Evolutionary conservation across 768 basidiomycete genomes (phyloP).

Genomic region (Suillus subaureus): DNA sequence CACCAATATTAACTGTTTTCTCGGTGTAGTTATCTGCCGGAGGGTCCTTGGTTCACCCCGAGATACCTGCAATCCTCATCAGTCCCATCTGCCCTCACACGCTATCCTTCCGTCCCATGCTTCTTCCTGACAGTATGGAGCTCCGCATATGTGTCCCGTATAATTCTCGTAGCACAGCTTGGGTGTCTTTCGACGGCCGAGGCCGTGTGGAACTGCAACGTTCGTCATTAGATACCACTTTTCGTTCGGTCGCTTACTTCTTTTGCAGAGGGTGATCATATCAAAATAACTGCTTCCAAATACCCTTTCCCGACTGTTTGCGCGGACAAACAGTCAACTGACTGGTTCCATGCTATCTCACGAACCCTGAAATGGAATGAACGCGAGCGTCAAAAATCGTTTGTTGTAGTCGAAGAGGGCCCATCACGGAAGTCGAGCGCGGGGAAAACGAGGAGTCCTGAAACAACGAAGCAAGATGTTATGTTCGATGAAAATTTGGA

Average conservation of each 20-base stretch:
- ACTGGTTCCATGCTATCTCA: slow-evolving; percentile 98
- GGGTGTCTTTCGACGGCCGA: slow-evolving; percentile 98
- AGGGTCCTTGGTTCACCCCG: slow-evolving; percentile 96
- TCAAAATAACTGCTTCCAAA: slow-evolving; percentile 95
- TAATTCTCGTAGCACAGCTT: slow-evolving; percentile 96
- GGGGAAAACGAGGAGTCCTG: slow-evolving; percentile 19
- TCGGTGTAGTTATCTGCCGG: slow-evolving; percentile 81
- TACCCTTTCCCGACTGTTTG: slow-evolving; percentile 99
- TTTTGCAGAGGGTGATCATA: slow-evolving; percentile 92
- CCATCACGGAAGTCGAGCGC: slow-evolving; percentile 46
- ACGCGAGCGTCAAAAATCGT: slow-evolving; percentile 96
- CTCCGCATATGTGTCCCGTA: slow-evolving; percentile 98
- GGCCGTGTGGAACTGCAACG: slow-evolving; percentile 96
- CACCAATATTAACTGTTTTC: slow-evolving; percentile 3
- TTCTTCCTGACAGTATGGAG: slow-evolving; percentile 98
- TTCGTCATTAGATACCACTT: slow-evolving; percentile 41
- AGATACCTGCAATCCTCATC: slow-evolving; percentile 94
- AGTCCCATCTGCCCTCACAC: slow-evolving; percentile 99
- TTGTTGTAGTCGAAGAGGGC: slow-evolving; percentile 95
- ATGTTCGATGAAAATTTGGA: slow-evolving; percentile 40
- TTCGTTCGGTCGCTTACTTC: neutral
- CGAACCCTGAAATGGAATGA: slow-evolving; percentile 99
- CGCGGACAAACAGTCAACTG: slow-evolving; percentile 95
- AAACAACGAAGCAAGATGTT: slow-evolving; percentile 17
- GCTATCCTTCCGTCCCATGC: slow-evolving; percentile 97